These are phyloP conservation scores for Xenoacremonium recifei DNA, from an alignment of 2,329 filamentous ascomycete genomes.

Conservation along the genomic window DNA sequence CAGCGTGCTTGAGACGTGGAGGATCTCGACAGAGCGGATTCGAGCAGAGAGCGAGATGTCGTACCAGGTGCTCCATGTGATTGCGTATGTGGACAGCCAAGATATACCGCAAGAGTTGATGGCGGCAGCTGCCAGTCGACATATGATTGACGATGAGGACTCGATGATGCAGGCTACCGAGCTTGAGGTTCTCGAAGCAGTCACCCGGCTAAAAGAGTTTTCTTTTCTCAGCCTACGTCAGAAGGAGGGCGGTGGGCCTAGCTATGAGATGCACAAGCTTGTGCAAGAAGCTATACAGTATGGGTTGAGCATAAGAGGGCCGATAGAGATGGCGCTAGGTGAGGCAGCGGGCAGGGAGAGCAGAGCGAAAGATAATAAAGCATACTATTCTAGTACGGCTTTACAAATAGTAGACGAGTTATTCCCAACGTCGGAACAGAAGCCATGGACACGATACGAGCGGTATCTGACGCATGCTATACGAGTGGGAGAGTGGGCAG, in stretches of 20 bases:
- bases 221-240: constrained; percentile 28
- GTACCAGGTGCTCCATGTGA: constrained; percentile 27
- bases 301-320: constrained; percentile 4
- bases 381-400: constrained; percentile 22
- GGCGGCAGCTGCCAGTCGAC: constrained; percentile 4
- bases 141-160: neutral
- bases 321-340: neutral
- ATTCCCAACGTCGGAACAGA: constrained; percentile 16
- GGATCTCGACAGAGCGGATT: constrained; percentile 32
- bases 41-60: constrained; percentile 23
- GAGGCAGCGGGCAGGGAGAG: no score
- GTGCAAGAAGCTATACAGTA: constrained; percentile 28
- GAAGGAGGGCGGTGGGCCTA: constrained; percentile 1
- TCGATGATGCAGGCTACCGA: neutral
- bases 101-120: constrained; percentile 29
- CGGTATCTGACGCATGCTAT: constrained; percentile 28
- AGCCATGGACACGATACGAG: constrained; percentile 23
- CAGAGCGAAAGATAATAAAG: neutral
- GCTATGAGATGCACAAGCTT: constrained; percentile 32
- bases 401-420: constrained; percentile 16
- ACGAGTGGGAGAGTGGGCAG: constrained; percentile 21
- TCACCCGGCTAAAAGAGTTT: constrained; percentile 30
- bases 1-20: constrained; percentile 33
- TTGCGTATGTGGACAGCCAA: constrained; percentile 33
- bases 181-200: constrained; percentile 11